These are phyloP conservation scores for Scheffersomyces lignosus DNA, from an alignment of 805 yeast species.

Conservation along the genomic window DNA sequence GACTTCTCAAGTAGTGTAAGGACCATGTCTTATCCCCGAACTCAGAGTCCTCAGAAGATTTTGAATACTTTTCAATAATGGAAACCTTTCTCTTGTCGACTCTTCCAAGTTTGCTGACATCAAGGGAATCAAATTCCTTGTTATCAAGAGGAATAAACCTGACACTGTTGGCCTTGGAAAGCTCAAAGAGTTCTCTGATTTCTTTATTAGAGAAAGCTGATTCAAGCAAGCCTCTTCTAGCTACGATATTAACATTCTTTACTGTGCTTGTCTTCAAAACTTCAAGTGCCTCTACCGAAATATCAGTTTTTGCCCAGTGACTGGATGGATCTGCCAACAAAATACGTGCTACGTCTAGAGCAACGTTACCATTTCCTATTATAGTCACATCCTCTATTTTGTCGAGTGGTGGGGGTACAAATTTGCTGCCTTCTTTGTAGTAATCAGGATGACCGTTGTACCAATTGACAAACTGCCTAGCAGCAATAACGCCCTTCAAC, in stretches of 20 bases:
- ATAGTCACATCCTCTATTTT: slow-evolving; percentile 67
- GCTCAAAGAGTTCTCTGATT: slow-evolving; percentile 75
- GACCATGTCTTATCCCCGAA: slow-evolving; percentile 49
- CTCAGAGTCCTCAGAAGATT: background rate
- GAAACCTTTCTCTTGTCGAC: slow-evolving; percentile 64
- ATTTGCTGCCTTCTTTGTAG: slow-evolving; percentile 30
- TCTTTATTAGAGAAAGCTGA: slow-evolving; percentile 93
- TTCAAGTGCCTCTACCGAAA: slow-evolving; percentile 58
- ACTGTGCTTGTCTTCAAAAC: slow-evolving; percentile 54
- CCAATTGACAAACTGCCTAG: slow-evolving; percentile 92
- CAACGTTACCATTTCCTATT: slow-evolving; percentile 97
- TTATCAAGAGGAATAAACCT: slow-evolving; percentile 40
- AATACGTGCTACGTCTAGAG: slow-evolving; percentile 84
- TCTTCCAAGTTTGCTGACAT: slow-evolving; percentile 44
- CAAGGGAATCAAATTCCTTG: slow-evolving; percentile 26
- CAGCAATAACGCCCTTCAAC: slow-evolving; percentile 68
- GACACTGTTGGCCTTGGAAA: slow-evolving; percentile 49
- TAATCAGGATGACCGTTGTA: slow-evolving; percentile 83
- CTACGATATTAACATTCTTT: slow-evolving; percentile 69
- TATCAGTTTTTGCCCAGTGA: slow-evolving; percentile 72
- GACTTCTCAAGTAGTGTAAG: slow-evolving; percentile 68
- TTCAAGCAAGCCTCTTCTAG: slow-evolving; percentile 81
- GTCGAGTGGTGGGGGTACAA: slow-evolving; percentile 53
- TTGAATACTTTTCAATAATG: slow-evolving; percentile 54
- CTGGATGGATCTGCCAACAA: slow-evolving; percentile 56